These are phyloP conservation scores for Mytilinidion resinicola DNA, from an alignment of 495 filamentous ascomycete genomes.

Conservation along the genomic window DNA sequence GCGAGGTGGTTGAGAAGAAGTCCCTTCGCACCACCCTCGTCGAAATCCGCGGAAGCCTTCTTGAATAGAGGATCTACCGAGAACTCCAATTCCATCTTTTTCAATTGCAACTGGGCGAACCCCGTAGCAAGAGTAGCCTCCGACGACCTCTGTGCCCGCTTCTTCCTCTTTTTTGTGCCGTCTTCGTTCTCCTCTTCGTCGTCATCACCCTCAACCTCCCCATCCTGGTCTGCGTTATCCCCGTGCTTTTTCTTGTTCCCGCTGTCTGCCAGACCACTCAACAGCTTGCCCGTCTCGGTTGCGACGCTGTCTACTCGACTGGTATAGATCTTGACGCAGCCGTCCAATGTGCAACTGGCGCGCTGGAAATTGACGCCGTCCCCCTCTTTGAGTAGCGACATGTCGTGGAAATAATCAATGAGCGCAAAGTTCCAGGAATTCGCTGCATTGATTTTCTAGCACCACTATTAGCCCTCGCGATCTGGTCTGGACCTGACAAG, in stretches of 20 bases:
- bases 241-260: conserved; percentile 65
- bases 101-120: conserved; percentile 81
- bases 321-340: conserved; percentile 99
- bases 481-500: neutral
- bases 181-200: conserved; percentile 74
- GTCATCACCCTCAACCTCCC: conserved; percentile 61
- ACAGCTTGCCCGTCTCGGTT: conserved; percentile 89
- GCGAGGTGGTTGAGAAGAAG: conserved; percentile 89
- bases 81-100: conserved; percentile 97
- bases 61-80: conserved; percentile 97
- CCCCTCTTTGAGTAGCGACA: conserved; percentile 93
- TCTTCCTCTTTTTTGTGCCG: conserved; percentile 64
- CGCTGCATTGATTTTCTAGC: conserved; percentile 86
- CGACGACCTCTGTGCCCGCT: conserved; percentile 72
- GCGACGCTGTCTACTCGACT: conserved; percentile 97
- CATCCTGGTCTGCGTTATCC: conserved; percentile 55
- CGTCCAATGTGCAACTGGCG: conserved; percentile 94
- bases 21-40: conserved; percentile 96
- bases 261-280: conserved; percentile 92
- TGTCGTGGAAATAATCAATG: conserved; percentile 99
- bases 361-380: conserved; percentile 98
- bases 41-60: conserved; percentile 95
- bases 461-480: conserved; percentile 10
- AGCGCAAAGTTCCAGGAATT: conserved; percentile 99
- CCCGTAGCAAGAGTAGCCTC: conserved; percentile 87